phyloP scores from a whole-genome alignment of 352 stramenopile genomes.

The Pythium dissimile region DNA sequence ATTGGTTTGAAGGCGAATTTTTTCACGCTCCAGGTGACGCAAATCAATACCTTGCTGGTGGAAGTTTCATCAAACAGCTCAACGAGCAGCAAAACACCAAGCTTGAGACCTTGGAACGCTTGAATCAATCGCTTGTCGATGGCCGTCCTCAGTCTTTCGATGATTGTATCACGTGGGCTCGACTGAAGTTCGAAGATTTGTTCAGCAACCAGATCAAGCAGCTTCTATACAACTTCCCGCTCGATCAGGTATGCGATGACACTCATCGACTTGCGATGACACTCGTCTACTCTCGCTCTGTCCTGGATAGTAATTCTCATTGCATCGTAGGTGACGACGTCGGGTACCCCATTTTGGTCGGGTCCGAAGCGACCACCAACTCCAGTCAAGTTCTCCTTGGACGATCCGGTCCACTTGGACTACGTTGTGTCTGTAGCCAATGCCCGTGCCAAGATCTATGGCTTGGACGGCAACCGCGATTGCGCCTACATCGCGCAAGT shows the following conservation, averaged over 20 bases:
- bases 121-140: constrained; percentile 93
- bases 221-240: constrained; percentile 98
- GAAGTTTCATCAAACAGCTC: constrained; percentile 90
- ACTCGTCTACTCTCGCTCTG: background rate
- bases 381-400: constrained; percentile 90
- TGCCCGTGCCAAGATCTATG: constrained; percentile 94
- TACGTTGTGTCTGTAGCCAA: constrained; percentile 96
- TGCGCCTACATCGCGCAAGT: constrained; percentile 62
- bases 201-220: constrained; percentile 98
- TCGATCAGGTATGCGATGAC: constrained; percentile 77
- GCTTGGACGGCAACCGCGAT: constrained; percentile 74
- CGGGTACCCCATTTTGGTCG: constrained; percentile 98
- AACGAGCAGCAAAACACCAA: constrained; percentile 97
- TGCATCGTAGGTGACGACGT: constrained; percentile 83
- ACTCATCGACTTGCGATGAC: background rate
- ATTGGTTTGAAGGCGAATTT: constrained; percentile 99
- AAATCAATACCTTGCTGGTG: constrained; percentile 89
- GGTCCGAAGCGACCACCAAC: constrained; percentile 96
- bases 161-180: constrained; percentile 97
- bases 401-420: constrained; percentile 91
- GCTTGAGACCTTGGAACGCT: constrained; percentile 92
- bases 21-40: constrained; percentile 96
- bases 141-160: constrained; percentile 92
- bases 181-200: constrained; percentile 97
- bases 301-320: background rate